These are phyloP conservation scores for Samsoniella hepiali DNA, from an alignment of 2,329 filamentous ascomycete species.

Conservation along the genomic window DNA sequence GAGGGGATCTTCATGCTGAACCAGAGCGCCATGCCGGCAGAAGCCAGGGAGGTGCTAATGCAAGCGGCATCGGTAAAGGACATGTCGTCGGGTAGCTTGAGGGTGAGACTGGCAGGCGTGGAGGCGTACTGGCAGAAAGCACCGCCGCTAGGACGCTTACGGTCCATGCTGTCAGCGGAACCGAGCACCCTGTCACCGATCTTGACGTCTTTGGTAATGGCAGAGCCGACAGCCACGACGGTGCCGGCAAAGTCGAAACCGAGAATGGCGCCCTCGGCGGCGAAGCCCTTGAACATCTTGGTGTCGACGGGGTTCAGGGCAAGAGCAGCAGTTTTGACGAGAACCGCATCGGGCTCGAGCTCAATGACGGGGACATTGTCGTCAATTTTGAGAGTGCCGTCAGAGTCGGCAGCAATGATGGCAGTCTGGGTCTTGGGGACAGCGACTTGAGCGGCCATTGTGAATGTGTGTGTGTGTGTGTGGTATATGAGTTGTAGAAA, in stretches of 20 bases:
- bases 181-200: conserved; percentile 30
- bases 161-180: conserved; percentile 25
- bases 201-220: conserved; percentile 16
- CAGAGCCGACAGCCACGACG: conserved; percentile 28
- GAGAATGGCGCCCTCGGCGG: conserved; percentile 28
- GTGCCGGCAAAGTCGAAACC: conserved; percentile 36
- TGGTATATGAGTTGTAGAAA: not conserved
- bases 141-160: conserved; percentile 23
- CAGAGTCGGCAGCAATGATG: conserved; percentile 13
- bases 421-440: conserved; percentile 16
- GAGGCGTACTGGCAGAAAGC: conserved; percentile 31
- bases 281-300: conserved; percentile 31
- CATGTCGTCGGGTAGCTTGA: conserved; percentile 27
- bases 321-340: conserved; percentile 29
- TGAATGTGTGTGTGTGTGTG: not conserved
- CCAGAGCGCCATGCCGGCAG: conserved; percentile 31
- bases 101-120: conserved; percentile 22
- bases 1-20: conserved; percentile 28
- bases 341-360: conserved; percentile 21
- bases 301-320: conserved; percentile 37
- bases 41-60: conserved; percentile 26
- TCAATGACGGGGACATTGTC: conserved; percentile 6
- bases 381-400: conserved; percentile 13
- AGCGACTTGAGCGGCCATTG: conserved; percentile 16
- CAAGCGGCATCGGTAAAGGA: conserved; percentile 27